Evolutionary conservation across 2,329 filamentous ascomycete species (phyloP).

Genomic region (Polychaeton citri): DNA sequence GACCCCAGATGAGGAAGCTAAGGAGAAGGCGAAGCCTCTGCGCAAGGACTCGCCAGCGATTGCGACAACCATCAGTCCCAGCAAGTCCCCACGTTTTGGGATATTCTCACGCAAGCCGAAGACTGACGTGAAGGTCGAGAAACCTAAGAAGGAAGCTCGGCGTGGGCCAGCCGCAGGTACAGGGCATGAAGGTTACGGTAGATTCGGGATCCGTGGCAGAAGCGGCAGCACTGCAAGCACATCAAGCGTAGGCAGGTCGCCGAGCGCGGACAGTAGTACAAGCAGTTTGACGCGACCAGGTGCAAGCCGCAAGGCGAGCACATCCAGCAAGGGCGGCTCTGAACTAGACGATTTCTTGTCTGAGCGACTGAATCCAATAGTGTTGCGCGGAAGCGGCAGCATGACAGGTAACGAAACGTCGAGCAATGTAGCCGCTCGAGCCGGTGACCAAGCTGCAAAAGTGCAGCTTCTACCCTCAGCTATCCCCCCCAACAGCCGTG

Average conservation of each 20-base stretch:
- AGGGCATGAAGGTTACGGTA: conserved; percentile 76
- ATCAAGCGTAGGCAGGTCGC: conserved; percentile 34
- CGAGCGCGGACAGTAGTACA: conserved; percentile 27
- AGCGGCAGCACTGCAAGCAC: conserved; percentile 45
- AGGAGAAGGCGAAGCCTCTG: conserved; percentile 8
- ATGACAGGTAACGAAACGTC: conserved; percentile 16
- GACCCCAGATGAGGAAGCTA: conserved; percentile 7
- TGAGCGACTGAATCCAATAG: conserved; percentile 30
- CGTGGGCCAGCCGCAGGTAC: conserved; percentile 87
- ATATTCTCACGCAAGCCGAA: conserved; percentile 66
- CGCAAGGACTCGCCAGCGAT: conserved; percentile 21
- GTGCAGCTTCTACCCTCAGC: conserved; percentile 18
- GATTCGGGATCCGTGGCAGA: conserved; percentile 50
- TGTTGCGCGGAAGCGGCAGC: conserved; percentile 31
- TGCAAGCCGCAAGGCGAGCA: conserved; percentile 29
- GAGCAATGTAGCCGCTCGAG: conserved; percentile 4
- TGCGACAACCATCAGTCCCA: conserved; percentile 43
- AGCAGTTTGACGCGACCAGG: conserved; percentile 24
- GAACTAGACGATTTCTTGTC: conserved; percentile 34
- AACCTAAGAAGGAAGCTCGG: conserved; percentile 44
- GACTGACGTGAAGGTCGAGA: conserved; percentile 39
- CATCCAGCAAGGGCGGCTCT: conserved; percentile 26
- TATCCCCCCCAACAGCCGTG: conserved; percentile 7
- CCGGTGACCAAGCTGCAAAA: conserved; percentile 5
- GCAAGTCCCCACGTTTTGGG: conserved; percentile 55